phyloP scores from a whole-genome alignment of 192 early-diverging fungal genomes.

The Umbelopsis sp. region DNA sequence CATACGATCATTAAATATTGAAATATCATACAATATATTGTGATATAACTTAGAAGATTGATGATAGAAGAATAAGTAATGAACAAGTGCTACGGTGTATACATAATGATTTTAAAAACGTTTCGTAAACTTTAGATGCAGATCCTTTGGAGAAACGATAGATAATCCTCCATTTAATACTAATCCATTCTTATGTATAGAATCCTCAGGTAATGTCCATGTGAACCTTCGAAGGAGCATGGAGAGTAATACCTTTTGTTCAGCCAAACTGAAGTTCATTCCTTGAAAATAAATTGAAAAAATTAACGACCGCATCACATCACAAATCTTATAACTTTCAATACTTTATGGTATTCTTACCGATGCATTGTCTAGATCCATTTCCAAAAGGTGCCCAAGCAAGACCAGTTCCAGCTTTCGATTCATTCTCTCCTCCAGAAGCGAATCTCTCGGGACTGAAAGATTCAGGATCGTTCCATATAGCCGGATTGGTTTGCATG shows the following conservation, averaged over 20 bases:
- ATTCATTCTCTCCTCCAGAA: slow-evolving; percentile 19
- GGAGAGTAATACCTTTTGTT: slow-evolving; percentile 56
- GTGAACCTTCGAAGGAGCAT: slow-evolving; percentile 32
- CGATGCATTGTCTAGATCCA: slow-evolving; percentile 49
- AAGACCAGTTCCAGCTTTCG: slow-evolving; percentile 37
- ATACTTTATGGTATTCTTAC: not conserved
- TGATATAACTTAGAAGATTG: too few species aligned
- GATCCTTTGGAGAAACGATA: not conserved
- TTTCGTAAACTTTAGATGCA: not conserved
- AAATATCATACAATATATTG: too few species aligned
- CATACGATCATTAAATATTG: too few species aligned
- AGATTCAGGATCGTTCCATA: slow-evolving; percentile 8
- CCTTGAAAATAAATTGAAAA: slow-evolving; percentile 40
- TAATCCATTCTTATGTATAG: slow-evolving; percentile 16
- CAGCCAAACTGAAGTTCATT: slow-evolving; percentile 63
- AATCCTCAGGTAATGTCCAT: slow-evolving; percentile 1
- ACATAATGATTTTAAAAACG: too few species aligned
- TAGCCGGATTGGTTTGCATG: not conserved
- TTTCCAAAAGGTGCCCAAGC: slow-evolving; percentile 57
- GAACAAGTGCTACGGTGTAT: too few species aligned
- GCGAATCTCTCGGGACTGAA: slow-evolving; percentile 21
- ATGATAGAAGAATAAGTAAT: too few species aligned
- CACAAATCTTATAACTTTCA: too few species aligned
- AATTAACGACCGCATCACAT: too few species aligned
- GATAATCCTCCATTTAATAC: not conserved